A percentile compares a stretch with the other conserved stretches of the same genome.
Evolutionary conservation across 495 filamentous ascomycete genomes (phyloP).

Genomic region (Bathelium albidoporum): DNA sequence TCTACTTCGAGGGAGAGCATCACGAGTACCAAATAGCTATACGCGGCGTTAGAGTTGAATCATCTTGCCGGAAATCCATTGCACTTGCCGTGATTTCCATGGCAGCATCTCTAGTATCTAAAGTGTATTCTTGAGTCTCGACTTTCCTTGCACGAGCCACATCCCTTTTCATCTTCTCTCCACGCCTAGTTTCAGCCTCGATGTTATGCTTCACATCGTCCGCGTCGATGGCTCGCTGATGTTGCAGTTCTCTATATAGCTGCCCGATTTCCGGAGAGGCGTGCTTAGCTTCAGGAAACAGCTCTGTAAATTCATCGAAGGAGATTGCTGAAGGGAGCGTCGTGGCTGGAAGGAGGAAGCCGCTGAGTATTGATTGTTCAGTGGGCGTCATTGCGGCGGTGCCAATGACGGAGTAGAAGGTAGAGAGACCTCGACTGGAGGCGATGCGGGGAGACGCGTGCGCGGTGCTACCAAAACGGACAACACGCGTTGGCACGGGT

Average conservation of each 20-base stretch:
- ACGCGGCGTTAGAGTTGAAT: background rate
- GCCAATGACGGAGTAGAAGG: background rate
- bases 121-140: constrained; percentile 38
- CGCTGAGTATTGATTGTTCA: constrained; percentile 60
- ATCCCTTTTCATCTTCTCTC: constrained; percentile 51
- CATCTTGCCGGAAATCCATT: background rate
- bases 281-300: constrained; percentile 63
- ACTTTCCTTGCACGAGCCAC: constrained; percentile 45
- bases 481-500: background rate
- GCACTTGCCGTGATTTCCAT: constrained; percentile 39
- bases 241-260: constrained; percentile 72
- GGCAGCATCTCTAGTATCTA: constrained; percentile 45
- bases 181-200: constrained; percentile 51
- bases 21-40: constrained; percentile 55
- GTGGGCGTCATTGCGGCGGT: constrained; percentile 52
- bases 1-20: constrained; percentile 30
- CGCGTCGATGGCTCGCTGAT: constrained; percentile 56
- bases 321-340: constrained; percentile 62
- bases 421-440: background rate
- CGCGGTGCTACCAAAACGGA: background rate
- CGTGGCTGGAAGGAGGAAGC: constrained; percentile 68
- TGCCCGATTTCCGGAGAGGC: constrained; percentile 59
- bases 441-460: background rate
- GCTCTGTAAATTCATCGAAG: constrained; percentile 59
- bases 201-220: constrained; percentile 61